Conservation (phyloP, 2,329 filamentous ascomycete genomes). For the Bipolaris cookei region DNA sequence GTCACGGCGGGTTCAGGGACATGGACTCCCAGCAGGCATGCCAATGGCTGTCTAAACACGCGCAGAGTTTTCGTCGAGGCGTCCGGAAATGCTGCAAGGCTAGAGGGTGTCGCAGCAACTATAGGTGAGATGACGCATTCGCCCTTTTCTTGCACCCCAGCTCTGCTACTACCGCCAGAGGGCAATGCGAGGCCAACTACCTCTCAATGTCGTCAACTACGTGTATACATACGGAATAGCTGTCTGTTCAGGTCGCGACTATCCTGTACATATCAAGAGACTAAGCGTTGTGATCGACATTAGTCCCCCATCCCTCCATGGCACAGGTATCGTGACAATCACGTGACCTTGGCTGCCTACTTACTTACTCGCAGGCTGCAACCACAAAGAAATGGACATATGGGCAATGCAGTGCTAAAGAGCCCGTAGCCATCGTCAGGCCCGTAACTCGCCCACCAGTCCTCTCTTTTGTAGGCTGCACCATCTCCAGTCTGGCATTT, state of each 20-base stretch:
- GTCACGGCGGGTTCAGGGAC: background rate
- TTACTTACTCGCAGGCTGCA: background rate
- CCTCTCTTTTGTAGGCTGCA: too few species aligned
- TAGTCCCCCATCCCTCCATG: background rate
- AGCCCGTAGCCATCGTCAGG: too few species aligned
- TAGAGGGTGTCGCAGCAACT: background rate
- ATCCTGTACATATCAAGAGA: background rate
- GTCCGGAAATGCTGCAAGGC: background rate
- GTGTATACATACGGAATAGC: too few species aligned
- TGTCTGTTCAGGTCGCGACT: background rate
- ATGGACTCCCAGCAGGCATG: background rate
- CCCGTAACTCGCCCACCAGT: too few species aligned
- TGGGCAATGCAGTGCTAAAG: too few species aligned
- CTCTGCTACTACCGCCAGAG: background rate
- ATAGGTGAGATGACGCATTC: slow-evolving; percentile 1
- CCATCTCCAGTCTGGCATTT: background rate
- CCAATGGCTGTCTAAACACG: background rate
- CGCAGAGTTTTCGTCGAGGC: background rate
- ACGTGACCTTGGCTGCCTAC: background rate
- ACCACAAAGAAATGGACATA: too few species aligned
- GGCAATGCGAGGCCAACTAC: background rate
- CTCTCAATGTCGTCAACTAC: background rate
- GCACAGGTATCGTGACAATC: background rate
- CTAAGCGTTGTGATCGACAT: background rate
- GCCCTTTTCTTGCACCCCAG: background rate